A percentile compares a stretch with the other conserved stretches of the same genome.
Conservation (phyloP, 1,284 basidiomycete genomes). For the Moesziomyces sp. region DNA sequence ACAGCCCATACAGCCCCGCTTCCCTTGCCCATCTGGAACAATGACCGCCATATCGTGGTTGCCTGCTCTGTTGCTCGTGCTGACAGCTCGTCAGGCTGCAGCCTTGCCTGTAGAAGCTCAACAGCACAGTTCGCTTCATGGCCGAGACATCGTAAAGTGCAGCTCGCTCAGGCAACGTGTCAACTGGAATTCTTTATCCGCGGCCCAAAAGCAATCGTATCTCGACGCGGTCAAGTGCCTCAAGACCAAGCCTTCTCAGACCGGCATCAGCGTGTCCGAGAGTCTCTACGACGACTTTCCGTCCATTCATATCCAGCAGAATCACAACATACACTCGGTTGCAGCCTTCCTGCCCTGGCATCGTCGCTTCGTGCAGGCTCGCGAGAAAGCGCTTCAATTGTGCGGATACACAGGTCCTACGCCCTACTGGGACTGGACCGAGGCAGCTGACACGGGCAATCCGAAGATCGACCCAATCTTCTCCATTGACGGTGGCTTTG, state of each 20-base stretch:
- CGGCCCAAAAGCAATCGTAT: constrained; percentile 11
- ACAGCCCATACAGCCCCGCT: too few species aligned
- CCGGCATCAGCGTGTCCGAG: neutral
- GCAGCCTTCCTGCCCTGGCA: constrained; percentile 24
- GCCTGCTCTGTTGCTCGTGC: neutral
- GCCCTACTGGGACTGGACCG: constrained; percentile 25
- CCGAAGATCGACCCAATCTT: constrained; percentile 9
- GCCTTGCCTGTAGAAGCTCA: neutral
- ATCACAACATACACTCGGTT: constrained; percentile 10
- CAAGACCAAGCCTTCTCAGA: constrained; percentile 9
- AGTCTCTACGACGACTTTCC: constrained; percentile 17
- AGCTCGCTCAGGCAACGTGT: constrained; percentile 7
- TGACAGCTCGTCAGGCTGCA: neutral
- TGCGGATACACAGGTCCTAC: constrained; percentile 14
- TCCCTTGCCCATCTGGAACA: too few species aligned
- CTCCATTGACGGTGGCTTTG: constrained; percentile 4
- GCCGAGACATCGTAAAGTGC: constrained; percentile 1
- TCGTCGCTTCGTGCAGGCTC: constrained; percentile 17
- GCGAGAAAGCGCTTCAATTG: constrained; percentile 10
- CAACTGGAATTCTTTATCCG: constrained; percentile 12
- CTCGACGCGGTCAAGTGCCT: constrained; percentile 18
- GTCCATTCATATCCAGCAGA: constrained; percentile 14
- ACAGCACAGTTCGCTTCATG: neutral
- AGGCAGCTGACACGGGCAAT: constrained; percentile 6
- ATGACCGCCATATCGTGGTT: too few species aligned